Base-by-base conservation (phyloP, 305 asterid genomes). In the Caryopteris hybrid region DNA sequence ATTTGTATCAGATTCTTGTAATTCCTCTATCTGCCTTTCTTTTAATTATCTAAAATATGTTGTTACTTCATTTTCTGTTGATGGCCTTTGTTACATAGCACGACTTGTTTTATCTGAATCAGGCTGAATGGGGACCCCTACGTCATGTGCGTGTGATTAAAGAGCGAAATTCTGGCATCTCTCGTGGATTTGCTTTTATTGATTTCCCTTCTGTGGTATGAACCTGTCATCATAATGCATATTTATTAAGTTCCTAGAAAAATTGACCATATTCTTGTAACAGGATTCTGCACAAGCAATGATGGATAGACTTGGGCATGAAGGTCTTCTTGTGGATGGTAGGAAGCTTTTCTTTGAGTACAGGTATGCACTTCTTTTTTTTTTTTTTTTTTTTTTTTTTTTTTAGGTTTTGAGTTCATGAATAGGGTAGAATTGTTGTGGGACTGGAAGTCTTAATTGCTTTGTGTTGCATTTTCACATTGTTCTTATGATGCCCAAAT, bases 101-200 rank as follows among this genome's bases (percentile, higher is more conserved):
- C 72, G 71, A 38, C 51, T 38, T 3, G 14, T 62, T 61, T 29
- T 64, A 10, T 73, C 52, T 34, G 16, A 50, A 38, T 72, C 80
- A 94, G 99, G 96, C 96, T 66, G 99, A 91, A 78, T 94, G 99
- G 99, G 99, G 96, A 60, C 99, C 99, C 53, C 90, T 94, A 43
- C 96, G 95, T 54, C 97, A 94, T 80, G 95, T 94, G 67, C 96
- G 99, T 70, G 95, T 94, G 66, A 94, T 94, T 78, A 94, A 86
- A 87, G 99, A 94, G 76, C 84, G 97, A 43, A 86, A 77, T 79
- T 87, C 97, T 72, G 97, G 97, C 67, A 56, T 80, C 74, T 94
- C 99, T 69, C 96, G 99, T 55, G 99, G 99, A 73, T 94, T 94
- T 84, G 96, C 99, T 67, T 94, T 94, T 81, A 88, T 94, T 75